phyloP scores from a whole-genome alignment of 148 eudicot species.

The Selenicereus undatus region DNA sequence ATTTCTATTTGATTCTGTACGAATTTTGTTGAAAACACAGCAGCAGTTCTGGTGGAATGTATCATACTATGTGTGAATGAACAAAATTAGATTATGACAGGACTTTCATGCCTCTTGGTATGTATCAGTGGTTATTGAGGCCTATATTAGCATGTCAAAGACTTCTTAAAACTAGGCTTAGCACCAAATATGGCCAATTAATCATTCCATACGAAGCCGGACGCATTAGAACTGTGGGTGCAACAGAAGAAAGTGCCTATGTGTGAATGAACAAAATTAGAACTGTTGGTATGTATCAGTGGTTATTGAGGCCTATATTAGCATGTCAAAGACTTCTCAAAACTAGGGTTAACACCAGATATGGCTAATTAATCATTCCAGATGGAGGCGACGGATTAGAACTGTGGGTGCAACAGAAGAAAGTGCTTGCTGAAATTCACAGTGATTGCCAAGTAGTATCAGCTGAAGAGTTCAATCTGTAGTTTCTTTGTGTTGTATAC shows the following conservation, averaged over 20 bases:
- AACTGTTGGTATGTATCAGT: neutral
- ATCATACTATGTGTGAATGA: neutral
- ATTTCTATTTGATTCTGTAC: neutral
- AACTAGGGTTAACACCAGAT: neutral
- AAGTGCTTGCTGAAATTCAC: neutral
- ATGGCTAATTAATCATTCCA: neutral
- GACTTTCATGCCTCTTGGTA: neutral
- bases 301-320: neutral
- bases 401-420: neutral
- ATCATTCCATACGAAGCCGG: neutral
- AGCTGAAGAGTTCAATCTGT: neutral
- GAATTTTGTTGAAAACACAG: neutral
- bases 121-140: neutral
- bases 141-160: neutral
- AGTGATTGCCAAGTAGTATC: neutral
- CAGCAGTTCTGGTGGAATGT: neutral
- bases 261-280: neutral
- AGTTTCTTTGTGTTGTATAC: neutral
- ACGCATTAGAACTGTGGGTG: neutral
- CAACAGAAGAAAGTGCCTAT: too few relatives aligned
- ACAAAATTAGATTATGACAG: neutral
- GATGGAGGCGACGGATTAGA: neutral
- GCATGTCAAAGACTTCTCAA: neutral
- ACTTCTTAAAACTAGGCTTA: neutral
- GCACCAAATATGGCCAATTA: neutral